These are phyloP conservation scores for Biscogniauxia mediterranea DNA, from an alignment of 2,329 filamentous ascomycete species.

Conservation along the genomic window DNA sequence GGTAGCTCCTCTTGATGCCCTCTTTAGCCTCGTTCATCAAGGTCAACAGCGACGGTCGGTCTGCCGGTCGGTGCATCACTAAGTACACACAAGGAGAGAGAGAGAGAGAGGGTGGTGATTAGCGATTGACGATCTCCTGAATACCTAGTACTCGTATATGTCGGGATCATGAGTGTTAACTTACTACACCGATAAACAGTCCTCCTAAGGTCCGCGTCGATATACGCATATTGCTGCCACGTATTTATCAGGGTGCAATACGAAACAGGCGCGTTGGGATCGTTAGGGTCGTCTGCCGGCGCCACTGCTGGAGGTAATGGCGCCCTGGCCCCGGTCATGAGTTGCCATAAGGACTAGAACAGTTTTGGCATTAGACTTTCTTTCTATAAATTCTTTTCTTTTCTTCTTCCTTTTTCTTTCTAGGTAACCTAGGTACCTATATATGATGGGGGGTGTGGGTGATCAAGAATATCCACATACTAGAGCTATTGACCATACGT, in stretches of 20 bases:
- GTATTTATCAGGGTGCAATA: slow-evolving; percentile 10
- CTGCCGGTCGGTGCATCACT: slow-evolving; percentile 16
- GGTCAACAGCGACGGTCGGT: slow-evolving; percentile 7
- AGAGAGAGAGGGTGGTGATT: not conserved
- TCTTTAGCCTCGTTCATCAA: slow-evolving; percentile 6
- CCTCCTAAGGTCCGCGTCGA: slow-evolving; percentile 15
- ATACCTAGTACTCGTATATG: no score
- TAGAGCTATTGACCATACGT: slow-evolving; percentile 22
- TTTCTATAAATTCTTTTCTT: not conserved
- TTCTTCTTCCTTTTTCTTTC: not conserved
- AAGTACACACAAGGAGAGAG: no score
- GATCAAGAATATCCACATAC: slow-evolving; percentile 9
- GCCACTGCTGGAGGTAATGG: slow-evolving; percentile 3
- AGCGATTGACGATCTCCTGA: no score
- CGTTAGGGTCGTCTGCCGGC: not conserved
- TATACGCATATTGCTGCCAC: not conserved
- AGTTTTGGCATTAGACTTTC: slow-evolving; percentile 2
- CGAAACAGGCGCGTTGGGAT: not conserved
- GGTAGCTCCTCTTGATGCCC: slow-evolving; percentile 7
- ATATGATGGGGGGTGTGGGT: no score
- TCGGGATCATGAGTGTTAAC: not conserved
- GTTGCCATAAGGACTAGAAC: slow-evolving; percentile 21
- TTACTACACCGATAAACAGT: slow-evolving; percentile 15
- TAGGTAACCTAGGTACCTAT: no score
- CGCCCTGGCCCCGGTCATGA: slow-evolving; percentile 13